A percentile compares a stretch with the other conserved stretches of the same genome.
These are phyloP conservation scores for Mycena latifolia DNA, from an alignment of 768 basidiomycete species.

Conservation along the genomic window DNA sequence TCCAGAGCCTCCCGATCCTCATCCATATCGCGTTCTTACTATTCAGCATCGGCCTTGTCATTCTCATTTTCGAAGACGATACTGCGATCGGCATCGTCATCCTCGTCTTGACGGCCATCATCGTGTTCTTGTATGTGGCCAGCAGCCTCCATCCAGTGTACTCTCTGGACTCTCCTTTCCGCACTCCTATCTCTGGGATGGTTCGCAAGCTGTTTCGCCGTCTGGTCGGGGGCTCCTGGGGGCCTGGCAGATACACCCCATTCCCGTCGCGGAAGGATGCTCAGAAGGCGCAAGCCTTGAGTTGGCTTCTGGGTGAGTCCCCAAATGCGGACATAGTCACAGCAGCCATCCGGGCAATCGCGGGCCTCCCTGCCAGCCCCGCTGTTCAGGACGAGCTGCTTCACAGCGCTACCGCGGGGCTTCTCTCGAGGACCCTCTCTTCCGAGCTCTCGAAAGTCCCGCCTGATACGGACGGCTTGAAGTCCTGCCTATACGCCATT, in stretches of 20 bases:
- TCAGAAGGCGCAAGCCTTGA: constrained; percentile 11
- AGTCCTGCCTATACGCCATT: not conserved
- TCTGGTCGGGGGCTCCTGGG: not conserved
- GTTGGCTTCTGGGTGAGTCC: constrained; percentile 1
- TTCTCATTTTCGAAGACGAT: not conserved
- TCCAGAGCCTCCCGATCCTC: constrained; percentile 5
- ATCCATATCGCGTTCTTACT: too few relatives aligned
- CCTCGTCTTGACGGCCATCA: not conserved
- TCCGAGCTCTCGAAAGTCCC: not conserved
- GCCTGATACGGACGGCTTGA: not conserved
- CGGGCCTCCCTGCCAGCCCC: too few relatives aligned
- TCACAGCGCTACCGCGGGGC: not conserved
- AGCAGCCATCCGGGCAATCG: constrained; percentile 4
- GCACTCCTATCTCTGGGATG: constrained; percentile 4
- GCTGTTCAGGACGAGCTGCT: constrained; percentile 4
- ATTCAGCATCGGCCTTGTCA: too few relatives aligned
- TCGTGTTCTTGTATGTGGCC: not conserved
- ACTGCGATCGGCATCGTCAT: constrained; percentile 1
- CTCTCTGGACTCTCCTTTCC: constrained; percentile 5
- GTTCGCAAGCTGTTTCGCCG: not conserved
- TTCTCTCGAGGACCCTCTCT: not conserved
- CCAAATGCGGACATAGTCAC: not conserved
- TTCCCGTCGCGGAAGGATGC: not conserved
- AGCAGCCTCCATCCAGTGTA: not conserved
- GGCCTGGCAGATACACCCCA: not conserved